A percentile compares a stretch with the other conserved stretches of the same genome.
phyloP scores from a whole-genome alignment of 495 filamentous ascomycete species.

The Immersiella caudata region DNA sequence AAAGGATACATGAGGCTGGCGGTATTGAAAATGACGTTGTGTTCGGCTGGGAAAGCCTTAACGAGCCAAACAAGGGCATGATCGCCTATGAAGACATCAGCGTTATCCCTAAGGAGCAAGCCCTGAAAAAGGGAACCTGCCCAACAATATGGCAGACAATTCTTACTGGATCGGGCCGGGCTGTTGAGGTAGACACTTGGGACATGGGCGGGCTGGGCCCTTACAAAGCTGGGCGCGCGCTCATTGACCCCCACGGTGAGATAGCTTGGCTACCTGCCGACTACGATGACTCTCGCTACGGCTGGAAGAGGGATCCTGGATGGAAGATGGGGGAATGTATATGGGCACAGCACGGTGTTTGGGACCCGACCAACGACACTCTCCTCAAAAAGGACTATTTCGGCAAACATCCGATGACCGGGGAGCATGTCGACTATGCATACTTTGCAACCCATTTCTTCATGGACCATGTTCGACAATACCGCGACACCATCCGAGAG shows the following conservation, averaged over 20 bases:
- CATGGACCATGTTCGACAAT: constrained; percentile 79
- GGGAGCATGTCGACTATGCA: constrained; percentile 73
- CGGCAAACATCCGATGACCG: constrained; percentile 68
- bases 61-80: constrained; percentile 90
- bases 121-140: constrained; percentile 88
- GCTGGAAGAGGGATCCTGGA: constrained; percentile 81
- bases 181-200: constrained; percentile 88
- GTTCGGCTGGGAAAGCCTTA: constrained; percentile 94
- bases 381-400: constrained; percentile 90
- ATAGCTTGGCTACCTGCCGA: constrained; percentile 77
- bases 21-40: constrained; percentile 85
- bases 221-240: constrained; percentile 77
- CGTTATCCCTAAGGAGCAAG: constrained; percentile 81
- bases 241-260: constrained; percentile 88
- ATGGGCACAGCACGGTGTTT: constrained; percentile 96
- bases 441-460: constrained; percentile 89
- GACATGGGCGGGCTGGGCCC: constrained; percentile 92
- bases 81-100: constrained; percentile 85
- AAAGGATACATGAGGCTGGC: constrained; percentile 84
- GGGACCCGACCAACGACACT: constrained; percentile 80
- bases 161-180: constrained; percentile 82
- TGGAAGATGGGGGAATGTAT: constrained; percentile 94
- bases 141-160: constrained; percentile 96
- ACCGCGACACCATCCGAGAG: constrained; percentile 69
- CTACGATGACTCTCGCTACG: constrained; percentile 85